Evolutionary conservation across 768 basidiomycete species (phyloP).

Genomic region (Tricholomella constricta): DNA sequence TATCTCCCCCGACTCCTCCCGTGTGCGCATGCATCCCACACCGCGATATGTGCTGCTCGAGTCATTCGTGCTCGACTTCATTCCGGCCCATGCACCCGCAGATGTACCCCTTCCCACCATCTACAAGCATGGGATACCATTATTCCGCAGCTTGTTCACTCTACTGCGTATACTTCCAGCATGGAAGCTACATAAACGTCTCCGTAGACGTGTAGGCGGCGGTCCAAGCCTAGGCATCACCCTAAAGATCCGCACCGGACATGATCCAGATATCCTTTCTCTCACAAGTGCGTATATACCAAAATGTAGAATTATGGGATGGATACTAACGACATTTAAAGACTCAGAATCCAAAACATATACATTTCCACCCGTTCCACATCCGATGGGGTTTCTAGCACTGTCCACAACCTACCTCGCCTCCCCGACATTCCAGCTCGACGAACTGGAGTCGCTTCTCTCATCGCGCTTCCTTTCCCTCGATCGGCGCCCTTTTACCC

Average conservation of each 20-base stretch:
- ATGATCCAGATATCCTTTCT: slow-evolving; percentile 27
- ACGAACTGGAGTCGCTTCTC: slow-evolving; percentile 75
- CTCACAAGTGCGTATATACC: slow-evolving; percentile 18
- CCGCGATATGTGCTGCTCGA: slow-evolving; percentile 74
- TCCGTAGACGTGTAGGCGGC: slow-evolving; percentile 47
- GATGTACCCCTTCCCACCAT: slow-evolving; percentile 73
- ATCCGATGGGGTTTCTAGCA: slow-evolving; percentile 64
- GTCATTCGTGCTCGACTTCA: slow-evolving; percentile 61
- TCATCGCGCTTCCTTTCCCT: slow-evolving; percentile 72
- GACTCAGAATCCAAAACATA: slow-evolving; percentile 52
- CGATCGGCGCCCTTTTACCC: slow-evolving; percentile 70
- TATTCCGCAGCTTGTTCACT: slow-evolving; percentile 78
- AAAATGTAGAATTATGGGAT: slow-evolving; percentile 32
- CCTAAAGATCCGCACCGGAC: slow-evolving; percentile 40
- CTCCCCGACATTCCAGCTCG: slow-evolving; percentile 69
- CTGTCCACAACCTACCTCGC: slow-evolving; percentile 67
- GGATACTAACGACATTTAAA: slow-evolving; percentile 35
- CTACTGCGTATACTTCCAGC: slow-evolving; percentile 73
- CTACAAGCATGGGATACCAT: slow-evolving; percentile 83
- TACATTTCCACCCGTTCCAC: slow-evolving; percentile 65
- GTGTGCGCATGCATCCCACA: slow-evolving; percentile 67
- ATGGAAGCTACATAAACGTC: slow-evolving; percentile 71
- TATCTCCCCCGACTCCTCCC: slow-evolving; percentile 55
- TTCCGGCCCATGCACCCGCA: slow-evolving; percentile 23
- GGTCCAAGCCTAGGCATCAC: slow-evolving; percentile 49